Evolutionary conservation across 257 asterid species (phyloP), one percentile per base, ranked within the genome.

Genomic region (Ilex asprella): DNA sequence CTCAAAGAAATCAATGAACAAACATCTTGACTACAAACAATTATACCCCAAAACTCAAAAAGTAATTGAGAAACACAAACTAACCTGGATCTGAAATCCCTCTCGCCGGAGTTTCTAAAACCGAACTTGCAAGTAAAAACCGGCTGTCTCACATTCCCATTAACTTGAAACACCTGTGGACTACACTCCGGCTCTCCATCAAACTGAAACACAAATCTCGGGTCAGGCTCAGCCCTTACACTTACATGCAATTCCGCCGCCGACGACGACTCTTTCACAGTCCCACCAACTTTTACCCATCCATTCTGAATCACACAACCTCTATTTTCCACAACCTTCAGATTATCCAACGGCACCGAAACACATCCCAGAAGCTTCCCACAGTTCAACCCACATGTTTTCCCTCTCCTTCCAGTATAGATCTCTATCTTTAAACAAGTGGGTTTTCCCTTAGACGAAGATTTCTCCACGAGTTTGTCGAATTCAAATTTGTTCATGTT

Each of bases 121-220:
- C 82, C 73, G 73, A 93, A 90, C 66, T 87, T 93, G 96, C 97
- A 87, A 62, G 94, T 82, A 39, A 93, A 93, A 67, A 93, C 99
- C 0, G 99, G 93, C 65, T 93, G 99, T 64, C 71, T 81, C 0
- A 87, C 86, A 53, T 87, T 84, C 52, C 99, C 99, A 72, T 93
- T 89, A 30, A 93, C 93, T 75, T 89, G 99, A 72, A 93, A 89
- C 27, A 93, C 92, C 68, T 87, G 97, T 7, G 97, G 97, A 71
- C 99, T 93, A 67, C 99, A 93, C 75, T 93, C 97, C 11, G 99
- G 97, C 67, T 93, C 96, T 0, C 96, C 96, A 43, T 86, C 99
- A 51, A 93, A 93, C 60, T 82, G 82, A 63, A 93, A 93, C n/a
- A 93, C 91, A 46, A 93, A 93, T 77, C 99, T 85, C 35, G 99